Evolutionary conservation across 2,329 filamentous ascomycete species (phyloP).

Genomic region (Plectosphaerella plurivora): DNA sequence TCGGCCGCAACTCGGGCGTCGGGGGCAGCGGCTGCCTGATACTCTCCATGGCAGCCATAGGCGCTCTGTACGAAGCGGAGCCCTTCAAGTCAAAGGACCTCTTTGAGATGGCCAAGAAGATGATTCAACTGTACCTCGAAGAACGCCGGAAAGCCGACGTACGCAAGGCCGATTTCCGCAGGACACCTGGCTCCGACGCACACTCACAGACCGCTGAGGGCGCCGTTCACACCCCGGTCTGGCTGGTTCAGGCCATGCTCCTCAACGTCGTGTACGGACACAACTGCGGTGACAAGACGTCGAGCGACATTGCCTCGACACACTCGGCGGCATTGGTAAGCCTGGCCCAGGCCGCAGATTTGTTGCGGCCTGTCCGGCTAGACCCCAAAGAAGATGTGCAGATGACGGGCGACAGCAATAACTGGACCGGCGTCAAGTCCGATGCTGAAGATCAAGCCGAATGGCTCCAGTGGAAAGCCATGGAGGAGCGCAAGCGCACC

Average conservation of each 20-base stretch:
- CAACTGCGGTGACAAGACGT: slow-evolving; percentile 86
- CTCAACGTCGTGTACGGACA: slow-evolving; percentile 94
- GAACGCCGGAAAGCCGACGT: slow-evolving; percentile 85
- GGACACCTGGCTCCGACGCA: slow-evolving; percentile 42
- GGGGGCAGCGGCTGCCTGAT: slow-evolving; percentile 84
- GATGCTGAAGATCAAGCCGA: slow-evolving; percentile 60
- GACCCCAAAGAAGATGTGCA: slow-evolving; percentile 48
- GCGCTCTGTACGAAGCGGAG: slow-evolving; percentile 77
- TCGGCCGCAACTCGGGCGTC: slow-evolving; percentile 54
- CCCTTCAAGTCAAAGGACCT: slow-evolving; percentile 74
- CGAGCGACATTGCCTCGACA: slow-evolving; percentile 86
- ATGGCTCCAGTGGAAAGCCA: slow-evolving; percentile 85
- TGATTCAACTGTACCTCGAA: slow-evolving; percentile 90
- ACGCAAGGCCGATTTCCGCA: slow-evolving; percentile 55
- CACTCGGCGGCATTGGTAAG: slow-evolving; percentile 90
- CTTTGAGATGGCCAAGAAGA: slow-evolving; percentile 90
- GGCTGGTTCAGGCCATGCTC: slow-evolving; percentile 95
- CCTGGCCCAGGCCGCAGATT: slow-evolving; percentile 81
- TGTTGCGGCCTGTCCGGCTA: slow-evolving; percentile 46
- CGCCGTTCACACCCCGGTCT: slow-evolving; percentile 74
- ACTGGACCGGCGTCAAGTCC: slow-evolving; percentile 38
- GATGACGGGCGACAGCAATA: slow-evolving; percentile 48
- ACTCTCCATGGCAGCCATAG: slow-evolving; percentile 77
- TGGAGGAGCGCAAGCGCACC: slow-evolving; percentile 89
- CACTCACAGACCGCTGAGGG: slow-evolving; percentile 49